A percentile compares a stretch with the other conserved stretches of the same genome.
phyloP scores from a whole-genome alignment of 768 basidiomycete genomes.

The Trametes villosa region DNA sequence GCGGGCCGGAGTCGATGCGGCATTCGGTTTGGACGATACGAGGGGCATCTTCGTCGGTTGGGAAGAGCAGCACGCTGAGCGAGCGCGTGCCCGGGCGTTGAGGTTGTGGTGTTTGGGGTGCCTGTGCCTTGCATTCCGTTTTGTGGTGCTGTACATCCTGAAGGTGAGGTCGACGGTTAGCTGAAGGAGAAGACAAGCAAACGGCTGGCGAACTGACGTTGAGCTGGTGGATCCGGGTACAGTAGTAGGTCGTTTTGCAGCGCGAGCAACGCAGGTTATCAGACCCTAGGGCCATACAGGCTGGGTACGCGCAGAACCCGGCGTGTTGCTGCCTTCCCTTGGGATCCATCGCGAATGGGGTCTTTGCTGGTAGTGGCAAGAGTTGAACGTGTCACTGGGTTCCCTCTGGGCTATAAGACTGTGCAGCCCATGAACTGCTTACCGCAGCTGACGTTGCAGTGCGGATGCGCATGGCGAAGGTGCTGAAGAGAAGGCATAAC shows the following conservation, averaged over 20 bases:
- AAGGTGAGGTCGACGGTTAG: not conserved
- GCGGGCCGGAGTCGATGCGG: not conserved
- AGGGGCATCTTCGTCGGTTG: not conserved
- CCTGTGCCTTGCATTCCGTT: not conserved
- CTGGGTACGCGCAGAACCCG: not conserved
- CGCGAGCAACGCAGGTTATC: not conserved
- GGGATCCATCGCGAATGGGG: not conserved
- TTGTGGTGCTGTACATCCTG: conserved; percentile 1
- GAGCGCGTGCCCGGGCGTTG: not conserved
- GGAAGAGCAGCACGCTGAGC: conserved; percentile 3
- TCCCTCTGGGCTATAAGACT: not conserved
- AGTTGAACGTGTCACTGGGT: too few species aligned
- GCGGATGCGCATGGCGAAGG: too few species aligned
- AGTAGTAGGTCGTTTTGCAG: not conserved
- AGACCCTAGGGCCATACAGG: not conserved
- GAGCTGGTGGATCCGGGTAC: not conserved
- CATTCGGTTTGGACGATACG: conserved; percentile 3
- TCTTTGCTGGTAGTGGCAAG: too few species aligned
- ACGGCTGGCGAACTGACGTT: not conserved
- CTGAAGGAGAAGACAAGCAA: not conserved
- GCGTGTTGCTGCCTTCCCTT: not conserved
- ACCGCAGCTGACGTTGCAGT: too few species aligned
- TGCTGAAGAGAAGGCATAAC: too few species aligned
- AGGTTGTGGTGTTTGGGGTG: not conserved
- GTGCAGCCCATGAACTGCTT: too few species aligned